A percentile compares a stretch with the other conserved stretches of the same genome.
Evolutionary conservation across 1,284 basidiomycete species (phyloP).

Genomic region (Pyrrhoderma noxium): DNA sequence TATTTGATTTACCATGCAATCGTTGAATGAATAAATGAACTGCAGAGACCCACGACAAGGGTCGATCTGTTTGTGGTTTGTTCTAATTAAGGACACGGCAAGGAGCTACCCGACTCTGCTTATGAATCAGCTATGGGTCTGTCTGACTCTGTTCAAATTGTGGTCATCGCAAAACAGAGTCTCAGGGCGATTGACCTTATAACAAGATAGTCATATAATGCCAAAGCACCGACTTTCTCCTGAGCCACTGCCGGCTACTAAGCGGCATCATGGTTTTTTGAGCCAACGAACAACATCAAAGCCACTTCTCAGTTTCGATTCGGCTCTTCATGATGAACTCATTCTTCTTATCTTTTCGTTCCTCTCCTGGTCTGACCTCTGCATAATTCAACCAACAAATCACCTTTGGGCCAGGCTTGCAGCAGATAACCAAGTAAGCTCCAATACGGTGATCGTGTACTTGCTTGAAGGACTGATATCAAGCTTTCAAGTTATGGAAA

Average conservation of each 20-base stretch:
- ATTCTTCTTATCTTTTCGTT: constrained; percentile 66
- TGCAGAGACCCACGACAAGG: too few species aligned
- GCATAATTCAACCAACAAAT: constrained; percentile 53
- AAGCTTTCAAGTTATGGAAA: constrained; percentile 44
- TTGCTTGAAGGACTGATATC: too few species aligned
- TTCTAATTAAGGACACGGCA: too few species aligned
- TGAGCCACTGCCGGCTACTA: constrained; percentile 44
- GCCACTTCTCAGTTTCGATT: constrained; percentile 39
- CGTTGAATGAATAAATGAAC: too few species aligned
- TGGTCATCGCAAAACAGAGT: too few species aligned
- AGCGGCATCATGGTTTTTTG: constrained; percentile 39
- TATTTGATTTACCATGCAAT: too few species aligned
- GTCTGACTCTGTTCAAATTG: too few species aligned
- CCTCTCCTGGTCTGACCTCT: constrained; percentile 60
- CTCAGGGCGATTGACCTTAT: too few species aligned
- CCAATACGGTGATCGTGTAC: not conserved
- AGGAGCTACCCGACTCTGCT: too few species aligned
- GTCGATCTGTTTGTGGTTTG: too few species aligned
- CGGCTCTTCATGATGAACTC: constrained; percentile 64
- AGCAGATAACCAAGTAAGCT: constrained; percentile 44
- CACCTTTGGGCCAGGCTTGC: constrained; percentile 61
- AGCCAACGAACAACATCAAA: constrained; percentile 16
- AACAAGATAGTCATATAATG: too few species aligned
- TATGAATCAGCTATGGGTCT: too few species aligned
- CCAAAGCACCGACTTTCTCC: constrained; percentile 49